Conservation (phyloP, 306 rosid species). For the Citrullus colocynthis region DNA sequence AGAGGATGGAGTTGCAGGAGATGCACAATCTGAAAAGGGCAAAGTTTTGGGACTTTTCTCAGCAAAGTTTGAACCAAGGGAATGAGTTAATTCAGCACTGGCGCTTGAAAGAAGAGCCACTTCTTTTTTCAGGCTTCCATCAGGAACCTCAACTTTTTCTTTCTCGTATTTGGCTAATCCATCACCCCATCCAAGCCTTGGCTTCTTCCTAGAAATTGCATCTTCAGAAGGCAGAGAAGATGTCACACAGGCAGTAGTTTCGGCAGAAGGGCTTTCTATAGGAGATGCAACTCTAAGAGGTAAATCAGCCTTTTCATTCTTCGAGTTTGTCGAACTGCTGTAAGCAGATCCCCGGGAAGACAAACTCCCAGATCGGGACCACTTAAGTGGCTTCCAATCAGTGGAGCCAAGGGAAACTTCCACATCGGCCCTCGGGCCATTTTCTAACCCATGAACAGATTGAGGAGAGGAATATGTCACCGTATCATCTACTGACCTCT, state of each 20-base stretch:
- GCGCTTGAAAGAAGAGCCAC: constrained; percentile 28
- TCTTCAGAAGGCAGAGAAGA: constrained; percentile 70
- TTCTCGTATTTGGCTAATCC: constrained; percentile 97
- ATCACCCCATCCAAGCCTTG: constrained; percentile 93
- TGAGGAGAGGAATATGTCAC: constrained; percentile 12
- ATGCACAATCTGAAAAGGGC: constrained; percentile 61
- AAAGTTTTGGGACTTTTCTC: constrained; percentile 60
- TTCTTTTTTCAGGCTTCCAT: constrained; percentile 38
- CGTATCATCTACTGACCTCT: constrained; percentile 5
- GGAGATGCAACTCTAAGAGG: constrained; percentile 41
- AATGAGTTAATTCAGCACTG: constrained; percentile 33
- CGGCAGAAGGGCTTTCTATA: constrained; percentile 49
- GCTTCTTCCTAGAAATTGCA: constrained; percentile 64
- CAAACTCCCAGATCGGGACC: constrained; percentile 83
- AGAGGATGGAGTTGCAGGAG: constrained; percentile 96
- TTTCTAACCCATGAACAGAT: constrained; percentile 40
- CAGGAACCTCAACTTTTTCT: constrained; percentile 79
- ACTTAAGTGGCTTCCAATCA: constrained; percentile 91
- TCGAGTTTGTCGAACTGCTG: constrained; percentile 64
- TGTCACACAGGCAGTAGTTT: constrained; percentile 56
- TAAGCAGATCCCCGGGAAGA: constrained; percentile 86
- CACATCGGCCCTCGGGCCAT: constrained; percentile 51
- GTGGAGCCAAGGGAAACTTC: constrained; percentile 41
- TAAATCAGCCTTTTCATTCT: constrained; percentile 44
- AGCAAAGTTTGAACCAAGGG: constrained; percentile 31